Conservation (phyloP, 179 eudicot species). For the Actinidia polygama region DNA sequence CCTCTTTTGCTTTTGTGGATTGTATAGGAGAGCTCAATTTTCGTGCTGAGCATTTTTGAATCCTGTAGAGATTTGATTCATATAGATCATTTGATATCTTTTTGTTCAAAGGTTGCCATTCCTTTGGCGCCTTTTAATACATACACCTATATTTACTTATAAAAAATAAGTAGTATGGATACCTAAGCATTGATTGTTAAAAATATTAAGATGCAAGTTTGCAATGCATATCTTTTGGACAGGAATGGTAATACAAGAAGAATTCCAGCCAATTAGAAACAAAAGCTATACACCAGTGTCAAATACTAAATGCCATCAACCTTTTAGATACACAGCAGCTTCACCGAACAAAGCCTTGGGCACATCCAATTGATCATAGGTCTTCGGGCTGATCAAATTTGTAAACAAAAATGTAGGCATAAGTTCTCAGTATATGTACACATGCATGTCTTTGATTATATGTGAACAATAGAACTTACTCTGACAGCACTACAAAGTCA, state of each 20-base stretch:
- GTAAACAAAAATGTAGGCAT: constrained; percentile 17
- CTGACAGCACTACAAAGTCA: constrained; percentile 65
- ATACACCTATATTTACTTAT: too few species aligned
- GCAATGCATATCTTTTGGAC: background rate
- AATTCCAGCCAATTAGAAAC: background rate
- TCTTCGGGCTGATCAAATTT: constrained; percentile 58
- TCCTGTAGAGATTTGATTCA: too few species aligned
- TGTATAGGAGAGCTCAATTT: too few species aligned
- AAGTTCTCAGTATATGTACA: background rate
- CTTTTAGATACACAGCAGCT: constrained; percentile 76
- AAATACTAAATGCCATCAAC: constrained; percentile 29
- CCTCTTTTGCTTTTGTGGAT: too few species aligned
- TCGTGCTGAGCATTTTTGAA: too few species aligned
- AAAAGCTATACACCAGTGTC: background rate
- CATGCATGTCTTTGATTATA: background rate
- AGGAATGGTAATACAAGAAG: background rate
- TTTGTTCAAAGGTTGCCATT: too few species aligned
- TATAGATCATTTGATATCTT: too few species aligned
- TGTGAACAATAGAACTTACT: constrained; percentile 47
- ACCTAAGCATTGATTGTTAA: background rate
- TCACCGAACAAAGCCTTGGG: constrained; percentile 81
- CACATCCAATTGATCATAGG: constrained; percentile 80
- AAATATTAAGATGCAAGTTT: background rate
- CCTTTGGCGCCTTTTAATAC: too few species aligned
- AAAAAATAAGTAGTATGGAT: background rate